Evolutionary conservation across 2,329 filamentous ascomycete genomes (phyloP).

Genomic region (Corynespora cassiicola): DNA sequence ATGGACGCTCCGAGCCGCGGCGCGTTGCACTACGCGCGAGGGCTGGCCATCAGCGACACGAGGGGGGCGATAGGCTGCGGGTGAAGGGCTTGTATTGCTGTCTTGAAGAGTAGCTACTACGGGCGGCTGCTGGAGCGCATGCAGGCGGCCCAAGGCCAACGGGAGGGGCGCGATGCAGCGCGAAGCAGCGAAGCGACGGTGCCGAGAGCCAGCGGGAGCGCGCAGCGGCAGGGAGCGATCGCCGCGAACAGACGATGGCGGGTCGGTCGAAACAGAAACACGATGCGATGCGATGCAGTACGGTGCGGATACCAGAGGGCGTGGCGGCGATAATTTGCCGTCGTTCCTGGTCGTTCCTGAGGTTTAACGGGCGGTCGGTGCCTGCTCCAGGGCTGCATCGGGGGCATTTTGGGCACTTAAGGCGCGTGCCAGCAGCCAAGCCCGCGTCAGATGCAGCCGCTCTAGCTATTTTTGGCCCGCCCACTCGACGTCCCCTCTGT

Average conservation of each 20-base stretch:
- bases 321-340: constrained; percentile 35
- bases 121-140: constrained; percentile 11
- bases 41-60: constrained; percentile 20
- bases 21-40: constrained; percentile 27
- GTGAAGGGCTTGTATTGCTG: constrained; percentile 4
- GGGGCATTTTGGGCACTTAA: constrained; percentile 33
- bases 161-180: no score
- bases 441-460: constrained; percentile 3
- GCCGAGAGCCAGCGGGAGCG: no score
- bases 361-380: no score
- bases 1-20: constrained; percentile 29
- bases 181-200: no score
- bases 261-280: no score
- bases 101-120: constrained; percentile 7
- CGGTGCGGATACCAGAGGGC: constrained; percentile 18
- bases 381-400: constrained; percentile 26
- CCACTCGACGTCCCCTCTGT: no score
- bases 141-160: constrained; percentile 4
- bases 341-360: constrained; percentile 22
- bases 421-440: constrained; percentile 11
- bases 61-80: constrained; percentile 25
- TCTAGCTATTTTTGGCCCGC: constrained; percentile 25
- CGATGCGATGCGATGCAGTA: constrained; percentile 27
- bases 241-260: constrained; percentile 13
- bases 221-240: constrained; percentile 9